Base-by-base conservation (phyloP, 2,329 filamentous ascomycete genomes). In the Geosmithia putterillii region DNA sequence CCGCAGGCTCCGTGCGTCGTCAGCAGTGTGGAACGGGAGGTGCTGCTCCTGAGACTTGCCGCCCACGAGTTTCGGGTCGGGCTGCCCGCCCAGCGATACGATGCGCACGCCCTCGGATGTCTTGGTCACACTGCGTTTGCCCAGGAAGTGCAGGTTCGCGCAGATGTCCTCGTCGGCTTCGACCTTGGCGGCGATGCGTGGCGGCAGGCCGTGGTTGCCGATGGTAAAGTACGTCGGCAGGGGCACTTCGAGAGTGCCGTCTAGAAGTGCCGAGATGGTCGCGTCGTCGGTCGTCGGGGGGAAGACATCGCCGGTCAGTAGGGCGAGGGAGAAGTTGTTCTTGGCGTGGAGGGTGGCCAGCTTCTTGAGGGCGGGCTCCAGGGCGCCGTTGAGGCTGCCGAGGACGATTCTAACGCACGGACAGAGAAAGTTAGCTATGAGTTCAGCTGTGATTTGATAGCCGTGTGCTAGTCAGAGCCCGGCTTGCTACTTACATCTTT, bases 161-260 rank as follows among this genome's bases (percentile, higher is more conserved):
- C 88, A 95, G 17, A 98, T 73, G 52, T 81, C 77, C 54, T 80
- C 81, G 48, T 83, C 77, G 28, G 74, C 73, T 55, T 86, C 74
- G 42, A 96, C 73, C 57, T 80, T 88, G 54, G 84, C 76, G 18
- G 83, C 68, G 19, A 95, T 75, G 23, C 69, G 65, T 3, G 70
- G 61, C 0, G 92, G 92, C 6, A 98, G 69, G n/a, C 81, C 65
- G 40, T 71, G 71, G 34, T 70, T 79, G 51, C 86, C 88, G 47
- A 95, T 71, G 3, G 86, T 86, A 59, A 96, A 98, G 65, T 98
- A 98, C 8, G 84, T 94, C 1, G 89, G 81, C 1, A 96, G 66
- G 3, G 89, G 81, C 4, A 96, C 69, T 19, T 70, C 57, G 42
- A 94, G 80, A 10, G 74, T 69, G n/a, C 87, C 87, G 21, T 75